A percentile compares a stretch with the other conserved stretches of the same genome.
phyloP scores from a whole-genome alignment of 495 filamentous ascomycete genomes.

The Pyrenopolyporus hunteri region DNA sequence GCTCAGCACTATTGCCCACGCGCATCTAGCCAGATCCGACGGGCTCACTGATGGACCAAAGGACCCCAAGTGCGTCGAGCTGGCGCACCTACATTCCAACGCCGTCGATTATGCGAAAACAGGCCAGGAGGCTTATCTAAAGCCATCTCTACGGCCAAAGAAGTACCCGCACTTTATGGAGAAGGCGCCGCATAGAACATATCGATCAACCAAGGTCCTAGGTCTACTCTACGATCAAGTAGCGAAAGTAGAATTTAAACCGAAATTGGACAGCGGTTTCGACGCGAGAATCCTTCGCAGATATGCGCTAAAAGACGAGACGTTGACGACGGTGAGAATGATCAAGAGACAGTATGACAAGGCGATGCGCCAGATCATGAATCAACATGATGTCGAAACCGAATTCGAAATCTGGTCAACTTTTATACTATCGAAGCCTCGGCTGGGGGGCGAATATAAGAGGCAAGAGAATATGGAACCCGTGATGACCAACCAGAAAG shows the following conservation, averaged over 20 bases:
- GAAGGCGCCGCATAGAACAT: slow-evolving; percentile 63
- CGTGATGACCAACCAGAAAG: slow-evolving; percentile 66
- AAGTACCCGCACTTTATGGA: slow-evolving; percentile 94
- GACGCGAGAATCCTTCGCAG: slow-evolving; percentile 76
- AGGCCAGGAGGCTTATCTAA: slow-evolving; percentile 75
- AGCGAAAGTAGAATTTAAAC: slow-evolving; percentile 67
- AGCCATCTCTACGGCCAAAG: slow-evolving; percentile 60
- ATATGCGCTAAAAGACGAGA: slow-evolving; percentile 58
- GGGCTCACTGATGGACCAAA: slow-evolving; percentile 64
- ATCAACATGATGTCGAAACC: slow-evolving; percentile 80
- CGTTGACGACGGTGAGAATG: slow-evolving; percentile 63
- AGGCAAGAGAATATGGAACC: slow-evolving; percentile 79
- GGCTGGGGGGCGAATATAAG: slow-evolving; percentile 75
- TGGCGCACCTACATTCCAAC: slow-evolving; percentile 84
- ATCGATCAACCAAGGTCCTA: slow-evolving; percentile 73
- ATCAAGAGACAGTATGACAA: slow-evolving; percentile 81
- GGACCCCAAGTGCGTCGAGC: slow-evolving; percentile 68
- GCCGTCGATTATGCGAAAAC: slow-evolving; percentile 95
- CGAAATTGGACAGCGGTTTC: slow-evolving; percentile 71
- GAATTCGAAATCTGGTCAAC: slow-evolving; percentile 92
- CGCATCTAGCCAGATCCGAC: slow-evolving; percentile 84
- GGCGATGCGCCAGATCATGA: slow-evolving; percentile 78
- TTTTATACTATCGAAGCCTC: slow-evolving; percentile 76
- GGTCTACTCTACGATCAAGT: slow-evolving; percentile 81
- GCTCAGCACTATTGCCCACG: slow-evolving; percentile 77